phyloP scores from a whole-genome alignment of 1,139 yeast genomes.

The Taphrina wiesneri region DNA sequence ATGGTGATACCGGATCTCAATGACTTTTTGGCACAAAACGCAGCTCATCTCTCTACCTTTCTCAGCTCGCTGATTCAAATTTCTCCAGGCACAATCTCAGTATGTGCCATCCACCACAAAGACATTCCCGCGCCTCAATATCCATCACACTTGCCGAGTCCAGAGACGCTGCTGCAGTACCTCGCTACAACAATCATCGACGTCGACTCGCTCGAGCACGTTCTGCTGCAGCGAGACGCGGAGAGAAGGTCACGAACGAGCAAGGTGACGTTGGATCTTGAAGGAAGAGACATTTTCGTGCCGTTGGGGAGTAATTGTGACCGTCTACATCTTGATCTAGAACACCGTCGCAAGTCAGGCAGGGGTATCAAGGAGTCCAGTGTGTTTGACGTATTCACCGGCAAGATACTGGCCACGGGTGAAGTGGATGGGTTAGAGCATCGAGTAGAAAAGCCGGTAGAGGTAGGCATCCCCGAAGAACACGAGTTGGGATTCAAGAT shows the following conservation, averaged over 20 bases:
- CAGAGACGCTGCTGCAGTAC: constrained; percentile 24
- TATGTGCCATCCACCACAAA: constrained; percentile 16
- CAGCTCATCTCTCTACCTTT: constrained; percentile 25
- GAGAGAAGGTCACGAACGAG: constrained; percentile 10
- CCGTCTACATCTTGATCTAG: constrained; percentile 5
- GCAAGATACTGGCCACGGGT: background rate
- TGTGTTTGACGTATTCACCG: constrained; percentile 9
- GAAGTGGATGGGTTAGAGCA: constrained; percentile 4
- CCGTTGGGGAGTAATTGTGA: constrained; percentile 13
- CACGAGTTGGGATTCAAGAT: constrained; percentile 85
- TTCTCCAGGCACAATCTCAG: constrained; percentile 19
- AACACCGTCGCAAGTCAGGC: constrained; percentile 28
- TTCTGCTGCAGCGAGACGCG: constrained; percentile 22
- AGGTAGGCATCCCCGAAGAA: constrained; percentile 53
- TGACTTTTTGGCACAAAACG: constrained; percentile 26
- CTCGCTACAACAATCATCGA: constrained; percentile 31
- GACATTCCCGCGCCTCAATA: constrained; percentile 19
- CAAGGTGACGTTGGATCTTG: constrained; percentile 10
- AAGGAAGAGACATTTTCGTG: constrained; percentile 16
- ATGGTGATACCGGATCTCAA: constrained; percentile 19
- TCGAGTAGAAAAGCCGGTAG: background rate
- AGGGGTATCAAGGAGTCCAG: constrained; percentile 15
- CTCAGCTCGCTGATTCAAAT: constrained; percentile 20
- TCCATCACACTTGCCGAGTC: constrained; percentile 23
- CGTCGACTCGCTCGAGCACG: constrained; percentile 17